Conservation (phyloP, 164 flowering plant species). For the Magnolia kwangsiensis region DNA sequence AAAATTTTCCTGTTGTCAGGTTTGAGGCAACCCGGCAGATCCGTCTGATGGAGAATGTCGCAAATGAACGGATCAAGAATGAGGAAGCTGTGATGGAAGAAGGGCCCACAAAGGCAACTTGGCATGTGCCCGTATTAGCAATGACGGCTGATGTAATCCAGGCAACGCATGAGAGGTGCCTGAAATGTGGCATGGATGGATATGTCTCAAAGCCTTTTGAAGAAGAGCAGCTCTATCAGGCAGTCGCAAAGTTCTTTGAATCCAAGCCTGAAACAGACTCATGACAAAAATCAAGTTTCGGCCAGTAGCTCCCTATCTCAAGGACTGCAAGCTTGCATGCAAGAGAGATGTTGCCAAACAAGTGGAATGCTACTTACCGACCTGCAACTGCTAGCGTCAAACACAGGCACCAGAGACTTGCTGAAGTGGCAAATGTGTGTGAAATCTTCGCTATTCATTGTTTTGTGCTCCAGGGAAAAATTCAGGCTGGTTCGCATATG, state of each 20-base stretch:
- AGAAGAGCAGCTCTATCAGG: slow-evolving; percentile 80
- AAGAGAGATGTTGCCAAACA: background rate
- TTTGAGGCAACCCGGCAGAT: slow-evolving; percentile 81
- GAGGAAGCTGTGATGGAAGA: slow-evolving; percentile 21
- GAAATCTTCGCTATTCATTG: background rate
- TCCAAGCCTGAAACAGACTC: slow-evolving; percentile 29
- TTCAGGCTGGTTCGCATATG: background rate
- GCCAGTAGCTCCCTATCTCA: background rate
- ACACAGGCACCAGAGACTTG: background rate
- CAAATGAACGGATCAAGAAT: slow-evolving; percentile 39
- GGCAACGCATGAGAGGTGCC: slow-evolving; percentile 78
- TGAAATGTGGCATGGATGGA: slow-evolving; percentile 89
- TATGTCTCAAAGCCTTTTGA: slow-evolving; percentile 94
- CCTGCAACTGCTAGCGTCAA: background rate
- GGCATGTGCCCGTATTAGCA: slow-evolving; percentile 81
- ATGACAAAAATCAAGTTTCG: background rate
- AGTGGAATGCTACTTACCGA: background rate
- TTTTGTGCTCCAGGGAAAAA: background rate
- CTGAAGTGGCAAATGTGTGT: background rate
- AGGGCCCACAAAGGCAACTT: slow-evolving; percentile 20
- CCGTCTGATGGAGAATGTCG: slow-evolving; percentile 63
- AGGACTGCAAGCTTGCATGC: background rate
- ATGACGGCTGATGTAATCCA: slow-evolving; percentile 97
- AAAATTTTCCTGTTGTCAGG: slow-evolving; percentile 32
- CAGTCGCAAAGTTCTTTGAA: slow-evolving; percentile 70